Evolutionary conservation across 2,329 filamentous ascomycete species (phyloP).

Genomic region (Phialophora expanda): DNA sequence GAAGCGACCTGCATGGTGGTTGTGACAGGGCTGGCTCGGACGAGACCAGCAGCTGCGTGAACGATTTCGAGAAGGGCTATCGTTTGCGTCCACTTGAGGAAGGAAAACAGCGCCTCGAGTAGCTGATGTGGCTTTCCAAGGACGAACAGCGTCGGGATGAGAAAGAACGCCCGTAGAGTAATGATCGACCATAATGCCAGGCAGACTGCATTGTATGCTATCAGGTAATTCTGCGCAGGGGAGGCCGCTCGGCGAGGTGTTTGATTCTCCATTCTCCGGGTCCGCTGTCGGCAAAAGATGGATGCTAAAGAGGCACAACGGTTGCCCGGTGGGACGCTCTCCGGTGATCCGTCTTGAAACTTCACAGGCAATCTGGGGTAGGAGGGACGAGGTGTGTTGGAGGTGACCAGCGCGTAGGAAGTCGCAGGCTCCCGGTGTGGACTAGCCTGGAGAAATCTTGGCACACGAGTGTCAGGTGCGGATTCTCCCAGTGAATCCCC

Average conservation of each 20-base stretch:
- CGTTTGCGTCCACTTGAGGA: constrained; percentile 73
- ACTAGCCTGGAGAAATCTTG: not conserved
- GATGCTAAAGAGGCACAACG: not conserved
- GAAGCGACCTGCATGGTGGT: constrained; percentile 89
- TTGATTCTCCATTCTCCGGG: not conserved
- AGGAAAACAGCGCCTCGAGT: constrained; percentile 55
- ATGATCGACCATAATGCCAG: constrained; percentile 79
- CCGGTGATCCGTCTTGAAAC: not conserved
- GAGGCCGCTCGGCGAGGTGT: not conserved
- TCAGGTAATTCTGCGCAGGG: constrained; percentile 67
- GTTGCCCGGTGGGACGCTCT: not conserved
- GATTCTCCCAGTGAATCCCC: too few relatives aligned
- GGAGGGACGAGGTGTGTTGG: not conserved
- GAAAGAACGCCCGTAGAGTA: constrained; percentile 69
- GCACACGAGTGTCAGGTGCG: too few relatives aligned
- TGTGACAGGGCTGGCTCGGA: constrained; percentile 82
- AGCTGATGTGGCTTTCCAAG: constrained; percentile 49
- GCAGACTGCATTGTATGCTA: constrained; percentile 82
- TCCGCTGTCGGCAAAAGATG: not conserved
- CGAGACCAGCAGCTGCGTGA: constrained; percentile 78
- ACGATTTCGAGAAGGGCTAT: constrained; percentile 80
- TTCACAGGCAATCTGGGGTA: not conserved
- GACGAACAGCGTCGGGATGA: constrained; percentile 59
- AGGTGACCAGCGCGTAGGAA: not conserved
- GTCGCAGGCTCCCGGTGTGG: not conserved